Evolutionary conservation across 2,329 filamentous ascomycete species (phyloP), one percentile per base, ranked within the genome.

Genomic region (Metarhizium humberi): DNA sequence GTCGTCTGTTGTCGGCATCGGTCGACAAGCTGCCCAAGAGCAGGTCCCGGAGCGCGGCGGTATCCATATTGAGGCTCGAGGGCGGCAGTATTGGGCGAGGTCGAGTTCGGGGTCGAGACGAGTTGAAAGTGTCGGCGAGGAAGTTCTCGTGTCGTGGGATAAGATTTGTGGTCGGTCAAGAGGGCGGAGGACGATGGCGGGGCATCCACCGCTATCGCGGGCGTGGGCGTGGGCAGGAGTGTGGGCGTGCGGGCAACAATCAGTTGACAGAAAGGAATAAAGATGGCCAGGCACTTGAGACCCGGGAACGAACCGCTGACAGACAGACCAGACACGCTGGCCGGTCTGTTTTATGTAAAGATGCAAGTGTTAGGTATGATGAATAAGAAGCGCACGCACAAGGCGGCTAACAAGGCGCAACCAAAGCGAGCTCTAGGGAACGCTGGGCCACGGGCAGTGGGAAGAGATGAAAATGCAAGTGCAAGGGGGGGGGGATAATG

Each of bases 11-110:
- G 68, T 90, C 87, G 67, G 86, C 81, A 73, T 90, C 86, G 63
- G 85, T 72, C 68, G 86, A 84, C 71, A 92, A 83, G 63, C 87
- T 91, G 68, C 86, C 84, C 70, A 84, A 80, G 68, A 92, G 86
- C 76, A 88, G 85, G 77, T 81, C 84, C 76, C 88, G 82, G 72
- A 92, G 79, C 70, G 81, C 82, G 71, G 81, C 78, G 72, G 82
- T 82, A 78, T 91, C 87, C 88, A 92, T 92, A 71, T 50, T 55
- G 53, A 56, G 45, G 36, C 40, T 51, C 51, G 38, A 50, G 11
- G 36, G 42, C 49, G 54, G 50, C 47, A 51, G 54, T 43, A 53
- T 30, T 46, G 14, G 43, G 47, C 42, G 42, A 45, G 42, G 42
- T 18, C 42, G 3, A 45, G 18, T 5, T 40, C 38, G 38, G 14